phyloP scores from a whole-genome alignment of 139 green algal genomes.

The Desmodesmus armatus region DNA sequence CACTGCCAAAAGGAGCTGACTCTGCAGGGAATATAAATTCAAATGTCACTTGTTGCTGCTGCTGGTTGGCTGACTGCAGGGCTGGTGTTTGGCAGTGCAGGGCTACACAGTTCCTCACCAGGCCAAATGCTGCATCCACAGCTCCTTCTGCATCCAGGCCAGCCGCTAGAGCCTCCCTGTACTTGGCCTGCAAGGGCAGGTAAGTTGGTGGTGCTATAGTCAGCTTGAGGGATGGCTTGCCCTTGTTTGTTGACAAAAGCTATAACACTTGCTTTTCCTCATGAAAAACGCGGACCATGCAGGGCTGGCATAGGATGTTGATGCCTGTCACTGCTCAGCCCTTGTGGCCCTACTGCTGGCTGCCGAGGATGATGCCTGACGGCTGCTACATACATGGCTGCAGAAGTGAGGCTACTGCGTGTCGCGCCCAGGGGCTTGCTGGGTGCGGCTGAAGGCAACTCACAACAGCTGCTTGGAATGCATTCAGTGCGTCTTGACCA shows the following conservation, averaged over 20 bases:
- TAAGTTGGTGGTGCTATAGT: neutral
- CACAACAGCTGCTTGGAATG: constrained; percentile 57
- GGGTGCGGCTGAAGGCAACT: no score
- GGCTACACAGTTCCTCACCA: no score
- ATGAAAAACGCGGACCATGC: neutral
- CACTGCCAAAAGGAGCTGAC: neutral
- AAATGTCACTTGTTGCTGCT: neutral
- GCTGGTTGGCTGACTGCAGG: neutral
- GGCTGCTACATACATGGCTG: neutral
- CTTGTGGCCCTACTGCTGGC: neutral
- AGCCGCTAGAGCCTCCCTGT: constrained; percentile 35
- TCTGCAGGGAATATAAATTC: neutral
- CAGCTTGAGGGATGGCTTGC: neutral
- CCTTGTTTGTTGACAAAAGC: neutral
- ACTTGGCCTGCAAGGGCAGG: constrained; percentile 42
- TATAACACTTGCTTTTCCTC: neutral
- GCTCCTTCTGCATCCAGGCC: neutral
- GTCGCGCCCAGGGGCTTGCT: no score
- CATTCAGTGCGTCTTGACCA: constrained; percentile 55
- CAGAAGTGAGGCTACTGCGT: neutral
- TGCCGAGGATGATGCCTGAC: neutral
- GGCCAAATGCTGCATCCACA: constrained; percentile 40
- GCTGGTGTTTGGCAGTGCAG: no score
- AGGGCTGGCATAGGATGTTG: neutral
- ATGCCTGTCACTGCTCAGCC: neutral